Conservation (phyloP, 768 basidiomycete genomes). For the Multifurca ochricompacta region DNA sequence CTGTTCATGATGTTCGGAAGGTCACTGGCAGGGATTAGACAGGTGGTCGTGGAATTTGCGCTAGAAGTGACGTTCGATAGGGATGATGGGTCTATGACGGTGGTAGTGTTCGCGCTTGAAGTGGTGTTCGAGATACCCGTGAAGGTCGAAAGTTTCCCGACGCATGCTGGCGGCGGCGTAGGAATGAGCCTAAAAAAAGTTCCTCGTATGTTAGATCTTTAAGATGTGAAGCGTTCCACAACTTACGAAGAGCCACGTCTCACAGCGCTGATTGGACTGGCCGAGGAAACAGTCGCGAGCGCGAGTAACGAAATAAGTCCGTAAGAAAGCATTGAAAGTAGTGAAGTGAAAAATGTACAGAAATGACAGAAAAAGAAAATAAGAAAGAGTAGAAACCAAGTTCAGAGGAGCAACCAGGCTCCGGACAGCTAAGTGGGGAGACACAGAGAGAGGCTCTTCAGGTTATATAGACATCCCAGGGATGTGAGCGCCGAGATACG, state of each 20-base stretch:
- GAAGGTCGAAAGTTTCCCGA: background rate
- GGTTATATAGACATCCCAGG: background rate
- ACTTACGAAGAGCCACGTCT: slow-evolving; percentile 14
- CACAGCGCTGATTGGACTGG: slow-evolving; percentile 7
- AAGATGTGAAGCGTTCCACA: background rate
- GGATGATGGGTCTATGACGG: background rate
- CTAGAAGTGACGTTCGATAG: background rate
- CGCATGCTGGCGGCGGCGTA: slow-evolving; percentile 9
- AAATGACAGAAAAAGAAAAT: slow-evolving; percentile 9
- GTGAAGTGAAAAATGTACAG: background rate
- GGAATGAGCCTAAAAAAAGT: slow-evolving; percentile 9
- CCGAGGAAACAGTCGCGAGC: background rate
- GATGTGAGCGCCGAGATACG: background rate
- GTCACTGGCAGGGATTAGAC: background rate
- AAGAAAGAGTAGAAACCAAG: slow-evolving; percentile 3
- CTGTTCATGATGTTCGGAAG: background rate
- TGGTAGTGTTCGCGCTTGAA: background rate
- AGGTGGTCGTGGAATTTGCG: slow-evolving; percentile 4
- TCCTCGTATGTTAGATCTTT: background rate
- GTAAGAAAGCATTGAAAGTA: slow-evolving; percentile 2
- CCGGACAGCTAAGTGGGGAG: slow-evolving; percentile 3
- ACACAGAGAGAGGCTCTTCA: background rate
- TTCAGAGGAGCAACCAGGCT: slow-evolving; percentile 20
- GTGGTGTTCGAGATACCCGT: background rate
- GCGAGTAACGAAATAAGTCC: slow-evolving; percentile 5